Base-by-base conservation (phyloP, 2,329 filamentous ascomycete species). In the Botrytis porri region DNA sequence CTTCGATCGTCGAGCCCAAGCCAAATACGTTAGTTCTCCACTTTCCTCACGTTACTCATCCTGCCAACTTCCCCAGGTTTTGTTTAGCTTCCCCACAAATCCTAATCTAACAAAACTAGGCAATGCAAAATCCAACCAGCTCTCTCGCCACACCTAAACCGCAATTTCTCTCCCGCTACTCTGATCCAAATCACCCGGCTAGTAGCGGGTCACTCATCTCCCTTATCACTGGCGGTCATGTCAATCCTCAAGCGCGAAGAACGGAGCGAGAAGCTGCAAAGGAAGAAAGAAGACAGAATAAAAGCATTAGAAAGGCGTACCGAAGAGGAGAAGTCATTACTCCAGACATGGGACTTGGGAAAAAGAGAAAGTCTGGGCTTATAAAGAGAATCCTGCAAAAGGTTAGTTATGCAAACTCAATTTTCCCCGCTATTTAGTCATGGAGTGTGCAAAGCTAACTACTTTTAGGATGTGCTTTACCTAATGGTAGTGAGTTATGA, bases 151-250 rank as follows among this genome's bases (percentile, higher is more conserved):
- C 77, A 74, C 76, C 75, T 12, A 75, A 80, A 69, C 78, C 80
- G 0, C 78, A 80, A 35, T 87, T 87, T 75, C 79, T 81, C 0
- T 86, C 84, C 7, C 82, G 85, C 35, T 86, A 84, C 75, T 83
- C 84, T 12, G 86, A 89, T 74, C 86, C 86, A 0, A 85, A 83
- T 74, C 84, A 88, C 74, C 82, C 86, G 0, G 85, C 84, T 45
- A 86, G 84, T 75, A 85, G 82, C 41, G 86, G 86, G 3, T 83
- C 82, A 10, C 78, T 87, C 14, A 76, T 87, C 4, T 81, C 83
- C 0, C 77, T 88, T 3, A 75, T 87, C 2, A 86, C 83, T 0
- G 86, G 86, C 1, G 86, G 86, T 0, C 77, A 79, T 8, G 61
- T 85, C 25, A 82, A 79, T 75, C 79, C 57, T 1, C 37, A 29